These are phyloP conservation scores for Mycena rebaudengoi DNA, from an alignment of 768 basidiomycete genomes.

Conservation along the genomic window DNA sequence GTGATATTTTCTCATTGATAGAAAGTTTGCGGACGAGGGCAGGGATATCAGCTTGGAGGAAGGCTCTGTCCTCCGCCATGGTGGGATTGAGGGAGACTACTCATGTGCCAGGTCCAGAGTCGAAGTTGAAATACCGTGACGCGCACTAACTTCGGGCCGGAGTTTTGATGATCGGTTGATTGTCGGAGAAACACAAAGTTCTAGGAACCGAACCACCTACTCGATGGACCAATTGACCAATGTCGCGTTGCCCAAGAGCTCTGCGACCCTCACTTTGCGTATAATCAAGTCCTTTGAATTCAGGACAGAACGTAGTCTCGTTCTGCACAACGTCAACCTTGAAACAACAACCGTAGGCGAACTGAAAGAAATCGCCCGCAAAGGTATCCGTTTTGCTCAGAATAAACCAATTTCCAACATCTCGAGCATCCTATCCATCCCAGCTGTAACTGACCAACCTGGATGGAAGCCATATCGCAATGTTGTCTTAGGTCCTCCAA, in stretches of 20 bases:
- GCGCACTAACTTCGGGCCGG: no score
- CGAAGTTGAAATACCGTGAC: no score
- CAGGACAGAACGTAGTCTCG: slow-evolving; percentile 87
- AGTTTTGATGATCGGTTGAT: background rate
- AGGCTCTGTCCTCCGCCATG: slow-evolving; percentile 46
- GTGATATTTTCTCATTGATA: slow-evolving; percentile 68
- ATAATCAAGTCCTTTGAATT: slow-evolving; percentile 96
- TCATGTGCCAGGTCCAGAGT: background rate
- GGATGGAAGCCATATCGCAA: slow-evolving; percentile 93
- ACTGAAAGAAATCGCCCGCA: slow-evolving; percentile 75
- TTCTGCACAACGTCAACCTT: slow-evolving; percentile 85
- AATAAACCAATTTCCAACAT: slow-evolving; percentile 10
- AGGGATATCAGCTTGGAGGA: slow-evolving; percentile 62
- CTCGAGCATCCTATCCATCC: slow-evolving; percentile 18
- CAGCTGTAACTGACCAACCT: slow-evolving; percentile 76
- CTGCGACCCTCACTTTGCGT: slow-evolving; percentile 88
- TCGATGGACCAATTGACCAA: slow-evolving; percentile 54
- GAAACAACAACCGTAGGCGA: slow-evolving; percentile 78
- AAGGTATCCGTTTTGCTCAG: slow-evolving; percentile 56
- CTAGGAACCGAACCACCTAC: slow-evolving; percentile 50
- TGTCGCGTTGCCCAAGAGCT: slow-evolving; percentile 68
- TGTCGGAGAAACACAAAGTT: slow-evolving; percentile 21
- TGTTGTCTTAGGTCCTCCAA: slow-evolving; percentile 64
- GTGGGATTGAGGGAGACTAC: background rate
- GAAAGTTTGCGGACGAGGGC: slow-evolving; percentile 62